Base-by-base conservation (phyloP, 495 filamentous ascomycete species). In the Gamarada debralockiae region DNA sequence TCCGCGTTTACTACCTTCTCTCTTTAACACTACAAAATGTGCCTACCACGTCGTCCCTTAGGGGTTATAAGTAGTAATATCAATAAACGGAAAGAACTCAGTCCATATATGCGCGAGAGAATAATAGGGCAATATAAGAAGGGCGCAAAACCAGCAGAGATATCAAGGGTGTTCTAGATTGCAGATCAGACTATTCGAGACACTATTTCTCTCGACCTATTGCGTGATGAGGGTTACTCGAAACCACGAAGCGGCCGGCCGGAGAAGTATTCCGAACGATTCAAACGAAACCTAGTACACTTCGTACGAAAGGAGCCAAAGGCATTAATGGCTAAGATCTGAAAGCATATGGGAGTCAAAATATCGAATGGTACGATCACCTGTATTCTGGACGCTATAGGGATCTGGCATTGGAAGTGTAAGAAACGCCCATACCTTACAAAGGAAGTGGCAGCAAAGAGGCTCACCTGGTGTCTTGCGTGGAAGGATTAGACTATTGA, bases 391-490 rank as follows among this genome's bases (percentile, higher is more conserved):
- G 24, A 38, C 12, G 14, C 27, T 17, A 6, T 3, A 39, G 34
- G 39, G 2, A 53, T 53, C 6, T 18, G 8, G 10, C 12, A 45
- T 53, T 40, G 14, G 36, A 37, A 31, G 15, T 20, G 4, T 50
- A 53, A 46, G 42, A 47, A 43, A 29, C 29, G 51, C n/a, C 51
- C 46, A 8, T 31, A 39, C 20, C 25, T 55, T 22, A 24, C 41
- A 41, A 8, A 17, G 13, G 55, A 54, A 53, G 49, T 48, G 49
- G 55, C 48, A 43, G 36, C 14, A 40, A 49, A 58, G 20, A 53
- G 54, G 39, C 50, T 53, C 49, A 21, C 36, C 8, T 61, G 42
- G 34, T 46, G 3, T 20, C 22, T 8, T 29, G 50, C 25, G 34
- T 21, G 37, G 31, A 57, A 27, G 33, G 31, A 58, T 55, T 60